A percentile compares a stretch with the other conserved stretches of the same genome.
phyloP scores from a whole-genome alignment of 345 rosid genomes.

The Populus nigra region DNA sequence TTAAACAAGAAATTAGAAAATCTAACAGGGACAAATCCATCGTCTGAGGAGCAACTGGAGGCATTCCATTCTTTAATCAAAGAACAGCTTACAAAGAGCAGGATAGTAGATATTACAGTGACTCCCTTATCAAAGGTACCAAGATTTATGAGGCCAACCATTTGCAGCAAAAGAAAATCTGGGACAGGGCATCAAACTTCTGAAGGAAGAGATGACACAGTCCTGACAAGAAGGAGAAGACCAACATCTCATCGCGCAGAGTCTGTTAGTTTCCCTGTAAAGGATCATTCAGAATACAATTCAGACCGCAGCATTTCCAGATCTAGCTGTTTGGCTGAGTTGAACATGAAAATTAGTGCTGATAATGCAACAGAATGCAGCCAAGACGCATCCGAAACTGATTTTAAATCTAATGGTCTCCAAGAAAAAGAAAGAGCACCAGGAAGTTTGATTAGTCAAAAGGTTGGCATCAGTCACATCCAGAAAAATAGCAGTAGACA shows the following conservation, averaged over 20 bases:
- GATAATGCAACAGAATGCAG: conserved; percentile 57
- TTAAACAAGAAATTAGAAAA: conserved; percentile 45
- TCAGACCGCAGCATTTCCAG: conserved; percentile 52
- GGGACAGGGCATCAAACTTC: conserved; percentile 34
- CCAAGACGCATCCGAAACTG: conserved; percentile 56
- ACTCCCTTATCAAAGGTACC: conserved; percentile 44
- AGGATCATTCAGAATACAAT: conserved; percentile 38
- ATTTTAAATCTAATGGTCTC: conserved; percentile 36
- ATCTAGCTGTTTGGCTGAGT: conserved; percentile 44
- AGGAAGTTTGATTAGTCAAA: conserved; percentile 8
- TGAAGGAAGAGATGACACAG: conserved; percentile 20
- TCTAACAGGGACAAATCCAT: conserved; percentile 34
- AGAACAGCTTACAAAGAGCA: conserved; percentile 24
- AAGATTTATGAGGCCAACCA: conserved; percentile 75
- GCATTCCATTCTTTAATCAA: conserved; percentile 19
- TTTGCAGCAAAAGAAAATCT: conserved; percentile 56
- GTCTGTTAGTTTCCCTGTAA: conserved; percentile 52
- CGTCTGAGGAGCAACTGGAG: conserved; percentile 32
- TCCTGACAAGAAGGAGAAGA: conserved; percentile 37
- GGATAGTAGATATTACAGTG: conserved; percentile 26
- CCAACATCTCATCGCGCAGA: conserved; percentile 45
- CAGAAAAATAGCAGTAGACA: conserved; percentile 16
- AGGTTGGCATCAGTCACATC: conserved; percentile 12
- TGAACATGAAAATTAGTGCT: conserved; percentile 31
- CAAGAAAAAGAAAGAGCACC: conserved; percentile 27